Evolutionary conservation across 1,284 basidiomycete species (phyloP).

Genomic region (Ustilago curta): DNA sequence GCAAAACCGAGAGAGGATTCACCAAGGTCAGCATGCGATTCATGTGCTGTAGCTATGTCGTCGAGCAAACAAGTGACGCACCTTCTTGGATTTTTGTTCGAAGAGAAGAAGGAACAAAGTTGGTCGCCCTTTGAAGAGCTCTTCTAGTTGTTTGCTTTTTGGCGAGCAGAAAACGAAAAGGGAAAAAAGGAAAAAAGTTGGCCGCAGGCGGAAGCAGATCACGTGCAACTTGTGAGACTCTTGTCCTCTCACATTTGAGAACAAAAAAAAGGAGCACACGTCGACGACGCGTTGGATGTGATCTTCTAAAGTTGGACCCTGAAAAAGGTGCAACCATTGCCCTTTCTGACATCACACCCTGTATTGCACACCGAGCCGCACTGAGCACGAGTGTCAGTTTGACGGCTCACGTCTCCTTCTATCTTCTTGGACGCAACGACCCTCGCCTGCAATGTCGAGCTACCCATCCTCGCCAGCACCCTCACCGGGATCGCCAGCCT

Average conservation of each 20-base stretch:
- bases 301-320: constrained; percentile 33
- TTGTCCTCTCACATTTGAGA: background rate
- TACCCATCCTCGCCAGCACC: constrained; percentile 27
- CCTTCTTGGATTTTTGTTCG: constrained; percentile 61
- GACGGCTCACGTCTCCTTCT: background rate
- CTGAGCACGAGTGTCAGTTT: background rate
- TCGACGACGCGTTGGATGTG: constrained; percentile 14
- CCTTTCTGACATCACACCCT: constrained; percentile 19
- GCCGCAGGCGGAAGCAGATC: background rate
- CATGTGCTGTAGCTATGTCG: background rate
- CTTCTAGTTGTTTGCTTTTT: constrained; percentile 21
- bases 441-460: constrained; percentile 20
- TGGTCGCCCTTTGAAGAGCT: constrained; percentile 8
- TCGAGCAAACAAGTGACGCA: constrained; percentile 25
- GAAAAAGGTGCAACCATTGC: constrained; percentile 2
- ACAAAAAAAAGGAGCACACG: background rate
- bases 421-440: background rate
- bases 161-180: constrained; percentile 10
- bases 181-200: constrained; percentile 8
- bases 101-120: constrained; percentile 42
- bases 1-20: background rate
- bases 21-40: background rate
- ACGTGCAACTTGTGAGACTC: constrained; percentile 25
- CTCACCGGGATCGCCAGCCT: constrained; percentile 41
- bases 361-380: background rate